Percentiles rank a stretch among this genome's conserved stretches.
phyloP scores from a whole-genome alignment of 306 rosid species.

The Argentina anserina region DNA sequence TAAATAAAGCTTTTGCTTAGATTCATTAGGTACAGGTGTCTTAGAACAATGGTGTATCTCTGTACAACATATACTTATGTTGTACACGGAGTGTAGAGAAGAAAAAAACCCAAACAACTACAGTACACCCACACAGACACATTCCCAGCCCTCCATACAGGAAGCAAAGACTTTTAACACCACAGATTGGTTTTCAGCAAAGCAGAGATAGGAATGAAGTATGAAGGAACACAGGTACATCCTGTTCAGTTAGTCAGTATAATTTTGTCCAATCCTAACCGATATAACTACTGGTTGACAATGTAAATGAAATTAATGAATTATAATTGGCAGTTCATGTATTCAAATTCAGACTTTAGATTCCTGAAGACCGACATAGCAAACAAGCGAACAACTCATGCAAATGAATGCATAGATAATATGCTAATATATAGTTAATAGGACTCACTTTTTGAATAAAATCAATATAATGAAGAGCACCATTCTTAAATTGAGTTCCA shows the following conservation, averaged over 20 bases:
- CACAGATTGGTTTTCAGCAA: not conserved
- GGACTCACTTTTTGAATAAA: conserved; percentile 69
- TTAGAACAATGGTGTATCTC: not conserved
- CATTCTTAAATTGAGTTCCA: conserved; percentile 82
- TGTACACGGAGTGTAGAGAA: not conserved
- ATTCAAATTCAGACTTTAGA: not conserved
- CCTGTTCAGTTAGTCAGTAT: not conserved
- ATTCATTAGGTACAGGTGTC: not conserved
- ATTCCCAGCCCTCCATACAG: not conserved
- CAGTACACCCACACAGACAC: not conserved
- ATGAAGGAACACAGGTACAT: not conserved
- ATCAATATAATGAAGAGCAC: conserved; percentile 85
- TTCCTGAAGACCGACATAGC: not conserved
- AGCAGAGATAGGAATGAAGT: not conserved
- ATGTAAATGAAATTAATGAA: not conserved
- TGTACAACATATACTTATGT: not conserved
- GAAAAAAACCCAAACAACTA: not conserved
- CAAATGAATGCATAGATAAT: not conserved
- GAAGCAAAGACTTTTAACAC: not conserved
- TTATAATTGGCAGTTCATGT: not conserved
- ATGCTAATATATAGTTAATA: not conserved
- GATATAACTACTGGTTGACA: not conserved
- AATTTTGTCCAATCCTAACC: not conserved
- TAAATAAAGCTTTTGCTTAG: not conserved
- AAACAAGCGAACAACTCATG: not conserved